phyloP scores from a whole-genome alignment of 2,329 filamentous ascomycete species.

The Fusarium nelsonii region DNA sequence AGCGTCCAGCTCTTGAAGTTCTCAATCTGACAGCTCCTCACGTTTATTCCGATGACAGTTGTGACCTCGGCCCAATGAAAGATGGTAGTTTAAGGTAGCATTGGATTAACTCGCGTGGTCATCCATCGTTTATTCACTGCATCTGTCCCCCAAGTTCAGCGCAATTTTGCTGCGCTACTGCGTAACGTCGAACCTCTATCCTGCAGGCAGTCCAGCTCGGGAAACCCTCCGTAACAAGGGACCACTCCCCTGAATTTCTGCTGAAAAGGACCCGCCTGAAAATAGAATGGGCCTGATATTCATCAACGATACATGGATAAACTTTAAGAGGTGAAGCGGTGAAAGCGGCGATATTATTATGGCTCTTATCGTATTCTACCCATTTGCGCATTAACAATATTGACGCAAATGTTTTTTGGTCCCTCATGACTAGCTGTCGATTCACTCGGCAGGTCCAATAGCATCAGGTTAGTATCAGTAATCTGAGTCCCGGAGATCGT shows the following conservation, averaged over 20 bases:
- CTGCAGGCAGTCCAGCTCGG: not conserved
- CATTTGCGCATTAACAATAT: constrained; percentile 11
- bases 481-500: constrained; percentile 11
- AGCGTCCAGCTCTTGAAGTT: constrained; percentile 9
- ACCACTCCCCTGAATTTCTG: constrained; percentile 24
- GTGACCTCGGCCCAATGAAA: constrained; percentile 31
- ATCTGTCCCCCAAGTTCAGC: not conserved
- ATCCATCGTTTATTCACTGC: constrained; percentile 11
- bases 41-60: constrained; percentile 17
- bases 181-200: constrained; percentile 6
- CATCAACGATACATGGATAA: constrained; percentile 16
- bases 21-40: constrained; percentile 28
- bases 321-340: constrained; percentile 19
- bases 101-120: constrained; percentile 27
- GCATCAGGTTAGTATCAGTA: not conserved
- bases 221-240: constrained; percentile 7
- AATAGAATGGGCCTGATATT: constrained; percentile 17
- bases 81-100: constrained; percentile 14
- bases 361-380: constrained; percentile 19
- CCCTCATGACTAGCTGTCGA: not conserved
- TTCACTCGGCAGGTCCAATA: not conserved
- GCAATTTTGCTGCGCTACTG: constrained; percentile 16
- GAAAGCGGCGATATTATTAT: constrained; percentile 22
- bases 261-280: constrained; percentile 12
- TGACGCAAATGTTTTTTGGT: not conserved